phyloP scores from a whole-genome alignment of 2,329 filamentous ascomycete species.

The Geoglossum cookeanum region DNA sequence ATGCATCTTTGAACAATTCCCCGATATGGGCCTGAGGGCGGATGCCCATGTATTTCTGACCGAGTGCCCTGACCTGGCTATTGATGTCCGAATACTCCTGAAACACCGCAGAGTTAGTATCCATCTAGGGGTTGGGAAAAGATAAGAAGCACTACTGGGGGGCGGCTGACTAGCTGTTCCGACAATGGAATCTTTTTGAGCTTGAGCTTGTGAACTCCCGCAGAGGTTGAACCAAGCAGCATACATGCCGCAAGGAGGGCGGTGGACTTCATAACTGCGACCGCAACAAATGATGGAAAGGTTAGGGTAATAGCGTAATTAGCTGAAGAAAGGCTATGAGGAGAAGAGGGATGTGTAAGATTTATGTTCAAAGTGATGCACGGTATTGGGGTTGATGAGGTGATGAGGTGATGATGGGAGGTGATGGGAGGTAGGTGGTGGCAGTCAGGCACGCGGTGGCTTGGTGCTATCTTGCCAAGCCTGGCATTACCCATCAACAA shows the following conservation, averaged over 20 bases:
- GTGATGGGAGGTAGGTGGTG: too few relatives aligned
- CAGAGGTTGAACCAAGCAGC: slow-evolving; percentile 67
- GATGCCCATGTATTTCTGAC: slow-evolving; percentile 90
- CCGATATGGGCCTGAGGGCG: slow-evolving; percentile 51
- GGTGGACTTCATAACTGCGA: slow-evolving; percentile 59
- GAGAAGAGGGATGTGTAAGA: too few relatives aligned
- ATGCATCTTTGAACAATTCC: slow-evolving; percentile 61
- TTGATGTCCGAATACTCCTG: slow-evolving; percentile 64
- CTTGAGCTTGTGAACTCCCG: slow-evolving; percentile 87
- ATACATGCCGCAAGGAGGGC: slow-evolving; percentile 58
- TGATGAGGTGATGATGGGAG: too few relatives aligned
- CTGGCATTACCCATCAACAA: too few relatives aligned
- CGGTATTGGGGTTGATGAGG: neutral
- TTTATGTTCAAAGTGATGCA: neutral
- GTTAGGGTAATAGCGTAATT: too few relatives aligned
- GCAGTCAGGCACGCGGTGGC: too few relatives aligned
- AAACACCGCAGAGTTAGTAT: neutral
- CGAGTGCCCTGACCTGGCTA: slow-evolving; percentile 60
- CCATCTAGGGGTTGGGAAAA: neutral
- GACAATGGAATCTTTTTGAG: slow-evolving; percentile 87
- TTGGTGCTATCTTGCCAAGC: too few relatives aligned
- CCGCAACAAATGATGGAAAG: neutral
- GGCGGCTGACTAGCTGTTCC: slow-evolving; percentile 68
- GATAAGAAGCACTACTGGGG: neutral
- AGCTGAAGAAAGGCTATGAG: too few relatives aligned